These are phyloP conservation scores for Lathyrus oleraceus DNA, from an alignment of 306 rosid genomes.

Conservation along the genomic window DNA sequence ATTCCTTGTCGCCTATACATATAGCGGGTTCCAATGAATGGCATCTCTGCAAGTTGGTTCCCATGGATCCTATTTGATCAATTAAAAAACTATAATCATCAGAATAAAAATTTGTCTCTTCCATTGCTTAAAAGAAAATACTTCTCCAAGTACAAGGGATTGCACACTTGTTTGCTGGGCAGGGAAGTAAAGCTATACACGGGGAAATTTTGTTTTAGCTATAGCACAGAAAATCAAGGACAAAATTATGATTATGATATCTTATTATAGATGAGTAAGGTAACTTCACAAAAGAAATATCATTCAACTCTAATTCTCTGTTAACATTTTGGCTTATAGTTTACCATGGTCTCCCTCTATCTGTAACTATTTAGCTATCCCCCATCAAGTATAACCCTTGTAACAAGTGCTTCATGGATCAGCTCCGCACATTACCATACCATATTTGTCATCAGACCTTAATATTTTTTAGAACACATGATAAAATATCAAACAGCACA, in stretches of 20 bases:
- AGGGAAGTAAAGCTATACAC: constrained; percentile 13
- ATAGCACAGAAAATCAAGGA: constrained; percentile 14
- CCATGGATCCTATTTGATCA: constrained; percentile 79
- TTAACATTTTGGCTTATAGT: neutral
- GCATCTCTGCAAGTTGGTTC: constrained; percentile 89
- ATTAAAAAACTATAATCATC: constrained; percentile 27
- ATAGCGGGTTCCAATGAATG: constrained; percentile 90
- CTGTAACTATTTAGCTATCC: neutral
- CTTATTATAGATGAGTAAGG: neutral
- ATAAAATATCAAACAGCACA: neutral
- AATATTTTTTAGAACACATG: neutral
- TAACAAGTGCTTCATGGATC: neutral
- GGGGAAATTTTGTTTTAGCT: neutral
- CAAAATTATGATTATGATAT: neutral
- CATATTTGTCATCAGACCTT: neutral
- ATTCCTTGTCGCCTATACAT: constrained; percentile 93
- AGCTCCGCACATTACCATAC: neutral
- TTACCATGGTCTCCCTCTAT: neutral
- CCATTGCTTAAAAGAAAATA: neutral
- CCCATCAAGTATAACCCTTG: neutral
- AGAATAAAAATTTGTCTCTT: constrained; percentile 21
- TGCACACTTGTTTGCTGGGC: neutral
- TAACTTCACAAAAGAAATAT: constrained; percentile 8
- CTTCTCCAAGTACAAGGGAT: neutral
- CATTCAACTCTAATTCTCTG: neutral